These are phyloP conservation scores for Aspergillus glaucus DNA, from an alignment of 2,329 filamentous ascomycete genomes.

Conservation along the genomic window DNA sequence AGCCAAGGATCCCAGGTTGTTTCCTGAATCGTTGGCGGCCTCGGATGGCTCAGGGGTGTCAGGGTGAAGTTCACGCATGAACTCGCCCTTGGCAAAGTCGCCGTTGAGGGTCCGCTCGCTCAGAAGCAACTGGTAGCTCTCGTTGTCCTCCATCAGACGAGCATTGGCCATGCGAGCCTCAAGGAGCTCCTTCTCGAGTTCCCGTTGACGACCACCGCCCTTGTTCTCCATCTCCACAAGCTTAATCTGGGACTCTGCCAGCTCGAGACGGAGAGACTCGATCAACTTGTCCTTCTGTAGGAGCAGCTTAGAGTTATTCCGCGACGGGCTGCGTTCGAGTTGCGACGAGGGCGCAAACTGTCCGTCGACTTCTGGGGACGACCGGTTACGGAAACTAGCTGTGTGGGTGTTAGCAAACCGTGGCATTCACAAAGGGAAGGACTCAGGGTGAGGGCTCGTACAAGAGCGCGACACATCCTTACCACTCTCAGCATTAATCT, in stretches of 20 bases:
- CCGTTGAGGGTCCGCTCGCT: constrained; percentile 94
- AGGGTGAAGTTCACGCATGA: constrained; percentile 54
- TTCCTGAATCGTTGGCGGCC: constrained; percentile 35
- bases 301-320: constrained; percentile 81
- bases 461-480: constrained; percentile 47
- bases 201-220: constrained; percentile 77
- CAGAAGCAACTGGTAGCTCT: constrained; percentile 91
- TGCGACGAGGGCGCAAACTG: constrained; percentile 84
- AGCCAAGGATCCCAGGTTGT: constrained; percentile 57
- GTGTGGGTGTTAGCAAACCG: constrained; percentile 14
- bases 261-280: constrained; percentile 80
- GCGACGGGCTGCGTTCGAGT: constrained; percentile 78
- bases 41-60: constrained; percentile 40
- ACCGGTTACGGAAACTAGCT: constrained; percentile 48
- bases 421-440: not conserved
- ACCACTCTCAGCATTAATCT: constrained; percentile 45
- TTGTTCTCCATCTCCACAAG: constrained; percentile 89
- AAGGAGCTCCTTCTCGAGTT: constrained; percentile 84
- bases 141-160: constrained; percentile 94
- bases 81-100: constrained; percentile 77
- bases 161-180: constrained; percentile 95
- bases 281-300: constrained; percentile 96
- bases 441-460: constrained; percentile 26
- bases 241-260: constrained; percentile 93
- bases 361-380: constrained; percentile 60